These are phyloP conservation scores for Hawksworthiomyces lignivorus DNA, from an alignment of 2,329 filamentous ascomycete species.

Conservation along the genomic window DNA sequence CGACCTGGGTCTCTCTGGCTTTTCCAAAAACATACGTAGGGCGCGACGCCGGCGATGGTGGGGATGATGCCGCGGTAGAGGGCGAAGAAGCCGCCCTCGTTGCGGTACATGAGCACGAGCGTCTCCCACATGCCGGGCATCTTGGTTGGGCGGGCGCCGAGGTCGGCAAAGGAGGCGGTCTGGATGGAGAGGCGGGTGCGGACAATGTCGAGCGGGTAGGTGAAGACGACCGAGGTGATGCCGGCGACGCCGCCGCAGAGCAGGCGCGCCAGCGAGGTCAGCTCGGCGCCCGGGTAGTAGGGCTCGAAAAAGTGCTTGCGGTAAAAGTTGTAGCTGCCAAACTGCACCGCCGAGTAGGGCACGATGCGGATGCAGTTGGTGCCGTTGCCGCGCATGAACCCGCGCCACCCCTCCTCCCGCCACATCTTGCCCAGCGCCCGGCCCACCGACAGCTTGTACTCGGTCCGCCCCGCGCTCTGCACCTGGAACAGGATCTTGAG, in stretches of 20 bases:
- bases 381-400: constrained; percentile 96
- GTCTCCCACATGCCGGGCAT: constrained; percentile 91
- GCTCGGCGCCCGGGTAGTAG: constrained; percentile 62
- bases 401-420: constrained; percentile 91
- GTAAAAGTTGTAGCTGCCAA: constrained; percentile 97
- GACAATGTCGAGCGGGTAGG: constrained; percentile 96
- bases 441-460: constrained; percentile 87
- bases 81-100: constrained; percentile 75
- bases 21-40: constrained; percentile 66
- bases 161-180: constrained; percentile 82
- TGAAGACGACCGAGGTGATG: constrained; percentile 89
- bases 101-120: constrained; percentile 76
- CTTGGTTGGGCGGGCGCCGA: constrained; percentile 56
- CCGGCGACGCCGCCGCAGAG: constrained; percentile 88
- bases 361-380: constrained; percentile 98
- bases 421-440: constrained; percentile 93
- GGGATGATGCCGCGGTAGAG: constrained; percentile 93
- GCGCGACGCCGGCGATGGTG: constrained; percentile 89
- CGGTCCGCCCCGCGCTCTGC: constrained; percentile 80
- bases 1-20: no score
- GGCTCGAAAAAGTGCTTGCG: constrained; percentile 76
- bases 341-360: constrained; percentile 95
- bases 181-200: constrained; percentile 95
- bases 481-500: constrained; percentile 98
- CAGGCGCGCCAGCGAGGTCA: constrained; percentile 67